Percentiles rank a stretch among this genome's conserved stretches.
Evolutionary conservation across 352 stramenopile genomes (phyloP).

Genomic region (Phytopythium cucurbitacearum): DNA sequence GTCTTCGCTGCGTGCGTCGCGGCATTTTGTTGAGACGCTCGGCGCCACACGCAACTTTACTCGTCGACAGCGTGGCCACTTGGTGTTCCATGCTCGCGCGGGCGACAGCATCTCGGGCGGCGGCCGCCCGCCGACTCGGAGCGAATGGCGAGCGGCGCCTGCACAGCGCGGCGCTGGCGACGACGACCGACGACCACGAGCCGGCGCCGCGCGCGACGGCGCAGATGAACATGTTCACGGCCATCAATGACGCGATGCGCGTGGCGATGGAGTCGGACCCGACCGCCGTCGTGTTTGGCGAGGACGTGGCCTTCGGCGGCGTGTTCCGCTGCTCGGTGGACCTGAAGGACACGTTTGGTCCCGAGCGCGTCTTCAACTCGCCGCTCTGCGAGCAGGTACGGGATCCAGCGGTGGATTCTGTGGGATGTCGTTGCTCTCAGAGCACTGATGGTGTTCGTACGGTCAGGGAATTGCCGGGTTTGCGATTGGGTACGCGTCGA

Average conservation of each 20-base stretch:
- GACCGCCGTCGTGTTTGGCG: slow-evolving; percentile 93
- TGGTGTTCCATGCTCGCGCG: neutral
- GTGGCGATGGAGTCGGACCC: slow-evolving; percentile 88
- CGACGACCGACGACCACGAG: slow-evolving; percentile 1
- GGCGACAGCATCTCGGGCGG: neutral
- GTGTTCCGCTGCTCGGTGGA: slow-evolving; percentile 97
- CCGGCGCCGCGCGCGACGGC: slow-evolving; percentile 35
- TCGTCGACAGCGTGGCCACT: too few relatives aligned
- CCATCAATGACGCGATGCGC: slow-evolving; percentile 91
- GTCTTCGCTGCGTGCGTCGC: too few relatives aligned
- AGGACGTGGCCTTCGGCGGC: slow-evolving; percentile 98
- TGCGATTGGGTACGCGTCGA: slow-evolving; percentile 96
- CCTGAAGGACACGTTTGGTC: slow-evolving; percentile 92
- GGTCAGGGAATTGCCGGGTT: slow-evolving; percentile 87
- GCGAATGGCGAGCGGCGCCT: neutral
- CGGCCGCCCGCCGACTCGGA: neutral
- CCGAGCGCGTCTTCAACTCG: slow-evolving; percentile 96
- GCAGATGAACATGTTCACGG: slow-evolving; percentile 92
- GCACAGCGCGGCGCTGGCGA: neutral
- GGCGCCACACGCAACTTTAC: too few relatives aligned
- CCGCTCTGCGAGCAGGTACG: slow-evolving; percentile 92
- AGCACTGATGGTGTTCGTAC: slow-evolving; percentile 1
- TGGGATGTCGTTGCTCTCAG: neutral
- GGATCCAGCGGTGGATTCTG: neutral
- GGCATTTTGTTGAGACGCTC: too few relatives aligned